Evolutionary conservation across 352 stramenopile species (phyloP).

Genomic region (Pythium sp.): DNA sequence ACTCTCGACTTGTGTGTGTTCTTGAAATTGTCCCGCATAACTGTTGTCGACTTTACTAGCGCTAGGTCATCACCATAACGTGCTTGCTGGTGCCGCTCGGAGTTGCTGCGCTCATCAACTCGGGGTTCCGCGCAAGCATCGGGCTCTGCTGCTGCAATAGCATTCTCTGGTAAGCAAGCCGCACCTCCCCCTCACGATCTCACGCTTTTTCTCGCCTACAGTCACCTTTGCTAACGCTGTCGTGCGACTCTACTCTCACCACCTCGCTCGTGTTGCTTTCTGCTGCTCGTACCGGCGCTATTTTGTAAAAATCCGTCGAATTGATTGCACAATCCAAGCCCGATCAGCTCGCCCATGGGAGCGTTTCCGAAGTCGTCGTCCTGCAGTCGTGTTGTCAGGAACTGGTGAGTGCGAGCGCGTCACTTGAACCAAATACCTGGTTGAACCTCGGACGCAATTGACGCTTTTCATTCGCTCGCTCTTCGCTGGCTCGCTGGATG

Average conservation of each 20-base stretch:
- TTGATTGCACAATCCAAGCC: constrained; percentile 16
- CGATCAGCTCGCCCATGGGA: constrained; percentile 17
- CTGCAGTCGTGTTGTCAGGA: constrained; percentile 29
- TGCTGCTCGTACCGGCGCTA: not conserved
- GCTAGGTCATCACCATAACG: constrained; percentile 13
- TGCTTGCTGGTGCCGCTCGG: constrained; percentile 15
- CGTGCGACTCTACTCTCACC: not conserved
- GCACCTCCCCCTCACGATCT: not conserved
- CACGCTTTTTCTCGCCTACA: not conserved
- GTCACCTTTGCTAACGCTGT: not conserved
- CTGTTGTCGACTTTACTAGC: not conserved
- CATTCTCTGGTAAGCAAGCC: constrained; percentile 25
- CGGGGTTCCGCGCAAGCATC: constrained; percentile 24
- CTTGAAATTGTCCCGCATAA: constrained; percentile 1
- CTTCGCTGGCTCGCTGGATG: not conserved
- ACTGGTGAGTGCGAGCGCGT: constrained; percentile 24
- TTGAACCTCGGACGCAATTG: not conserved
- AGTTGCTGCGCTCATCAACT: constrained; percentile 20
- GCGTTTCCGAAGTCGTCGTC: constrained; percentile 20
- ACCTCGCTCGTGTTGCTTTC: not conserved
- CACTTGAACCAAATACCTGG: not conserved
- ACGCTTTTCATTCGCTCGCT: not conserved
- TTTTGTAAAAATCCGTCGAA: not conserved
- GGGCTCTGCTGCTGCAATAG: constrained; percentile 36
- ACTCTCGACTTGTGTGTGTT: not conserved